Base-by-base conservation (phyloP, 306 rosid genomes). In the Luffa acutangula region DNA sequence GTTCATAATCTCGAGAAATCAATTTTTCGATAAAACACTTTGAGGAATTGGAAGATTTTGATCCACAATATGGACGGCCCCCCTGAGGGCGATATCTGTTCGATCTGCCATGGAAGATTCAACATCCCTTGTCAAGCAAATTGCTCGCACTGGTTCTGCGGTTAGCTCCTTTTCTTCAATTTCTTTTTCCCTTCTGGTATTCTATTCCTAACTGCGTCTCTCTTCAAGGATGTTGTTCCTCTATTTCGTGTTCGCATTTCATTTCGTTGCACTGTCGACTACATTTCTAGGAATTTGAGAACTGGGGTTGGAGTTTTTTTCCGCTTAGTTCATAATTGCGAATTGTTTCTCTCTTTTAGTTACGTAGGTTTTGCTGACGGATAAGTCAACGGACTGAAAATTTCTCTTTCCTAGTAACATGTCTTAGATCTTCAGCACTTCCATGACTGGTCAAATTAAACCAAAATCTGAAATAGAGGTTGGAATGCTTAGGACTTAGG, bases 121-220 rank as follows among this genome's bases (percentile, higher is more conserved):
- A 80, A 80, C 69, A 82, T 52, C 73, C 98, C 98, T 1, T 92
- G 97, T 64, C 98, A 95, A 78, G 93, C 98, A 71, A 95, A 95
- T 66, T 95, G 98, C 59, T 92, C 97, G 12, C 98, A 95, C 91
- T 95, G 98, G 98, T 95, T 95, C 58, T 95, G 98, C 73, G 97
- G 93, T 90, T 15, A 31, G 43, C 60, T 82, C 58, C 25, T 39
- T 73, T 12, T 31, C 80, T 71, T 49, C 25, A 13, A 13, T 46
- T 33, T 52, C 76, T 9, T 48, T 48, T 63, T 63, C 17, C 5
- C 51, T 77, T 51, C n/a, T 52, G 25, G 4, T 51, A 21, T 78
- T 51, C 56, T 37, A n/a, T 70, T 56, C 46, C 25, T 45, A 46
- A 14, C 33, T 74, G 37, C 21, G 53, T 70, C 45, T 10, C 52